Conservation (phyloP, 768 basidiomycete species). For the Crucibulum laeve region DNA sequence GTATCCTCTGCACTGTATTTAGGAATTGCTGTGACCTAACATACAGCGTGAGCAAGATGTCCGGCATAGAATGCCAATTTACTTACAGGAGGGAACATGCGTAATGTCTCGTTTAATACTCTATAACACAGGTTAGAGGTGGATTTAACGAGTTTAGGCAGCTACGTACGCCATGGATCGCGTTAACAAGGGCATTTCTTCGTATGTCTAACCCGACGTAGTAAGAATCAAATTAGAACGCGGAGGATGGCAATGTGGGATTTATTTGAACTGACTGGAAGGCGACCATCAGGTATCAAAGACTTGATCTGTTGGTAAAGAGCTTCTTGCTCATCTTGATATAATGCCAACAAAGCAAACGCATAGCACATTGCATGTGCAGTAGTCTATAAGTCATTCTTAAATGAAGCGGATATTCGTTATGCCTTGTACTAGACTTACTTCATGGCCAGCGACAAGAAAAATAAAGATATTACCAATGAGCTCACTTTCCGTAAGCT, state of each 20-base stretch:
- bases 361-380: conserved; percentile 29
- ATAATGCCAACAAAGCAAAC: conserved; percentile 35
- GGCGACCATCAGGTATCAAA: conserved; percentile 24
- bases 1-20: conserved; percentile 46
- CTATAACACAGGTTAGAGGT: conserved; percentile 16
- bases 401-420: background rate
- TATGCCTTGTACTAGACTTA: conserved; percentile 10
- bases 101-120: conserved; percentile 45
- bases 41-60: conserved; percentile 1
- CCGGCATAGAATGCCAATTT: background rate
- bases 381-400: conserved; percentile 21
- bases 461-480: conserved; percentile 47
- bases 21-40: conserved; percentile 35
- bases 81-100: conserved; percentile 42
- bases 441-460: conserved; percentile 61
- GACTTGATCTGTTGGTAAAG: conserved; percentile 27
- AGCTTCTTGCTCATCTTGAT: conserved; percentile 30
- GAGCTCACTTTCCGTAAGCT: conserved; percentile 39
- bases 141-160: background rate
- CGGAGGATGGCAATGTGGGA: background rate
- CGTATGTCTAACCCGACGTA: conserved; percentile 24
- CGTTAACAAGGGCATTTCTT: conserved; percentile 33
- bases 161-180: conserved; percentile 30
- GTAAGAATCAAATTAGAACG: background rate
- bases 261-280: conserved; percentile 19